Conservation (phyloP, 2,329 filamentous ascomycete genomes). For the Xylaria sp. region DNA sequence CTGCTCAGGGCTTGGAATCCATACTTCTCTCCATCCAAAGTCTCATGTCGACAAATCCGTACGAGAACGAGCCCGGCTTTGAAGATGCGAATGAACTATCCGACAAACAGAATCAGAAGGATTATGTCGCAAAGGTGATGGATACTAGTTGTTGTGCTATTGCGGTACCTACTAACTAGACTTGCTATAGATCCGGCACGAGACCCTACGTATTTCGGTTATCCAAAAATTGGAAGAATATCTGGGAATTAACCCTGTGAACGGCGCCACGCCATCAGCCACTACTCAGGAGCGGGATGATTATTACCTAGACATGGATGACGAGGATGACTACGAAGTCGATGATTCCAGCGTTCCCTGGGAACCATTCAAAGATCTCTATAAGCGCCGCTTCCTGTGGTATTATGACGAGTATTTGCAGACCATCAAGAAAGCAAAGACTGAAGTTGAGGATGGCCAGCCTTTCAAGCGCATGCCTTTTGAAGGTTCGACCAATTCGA, state of each 20-base stretch:
- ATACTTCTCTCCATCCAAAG: conserved; percentile 95
- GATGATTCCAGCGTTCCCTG: conserved; percentile 62
- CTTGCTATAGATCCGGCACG: conserved; percentile 75
- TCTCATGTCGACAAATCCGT: conserved; percentile 90
- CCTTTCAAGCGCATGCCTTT: conserved; percentile 85
- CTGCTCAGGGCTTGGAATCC: conserved; percentile 92
- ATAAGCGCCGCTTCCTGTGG: conserved; percentile 92
- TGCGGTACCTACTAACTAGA: conserved; percentile 26
- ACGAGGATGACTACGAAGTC: conserved; percentile 49
- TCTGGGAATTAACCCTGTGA: conserved; percentile 64
- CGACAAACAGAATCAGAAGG: conserved; percentile 73
- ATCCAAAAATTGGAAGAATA: conserved; percentile 84
- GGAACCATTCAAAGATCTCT: conserved; percentile 86
- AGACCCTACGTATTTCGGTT: conserved; percentile 83
- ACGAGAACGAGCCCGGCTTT: conserved; percentile 94
- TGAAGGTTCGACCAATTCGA: conserved; percentile 73
- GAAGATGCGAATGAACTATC: conserved; percentile 70
- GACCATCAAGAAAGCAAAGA: conserved; percentile 66
- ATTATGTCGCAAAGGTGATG: conserved; percentile 79
- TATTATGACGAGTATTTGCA: conserved; percentile 87
- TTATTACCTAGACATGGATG: conserved; percentile 54
- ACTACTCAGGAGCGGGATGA: conserved; percentile 39
- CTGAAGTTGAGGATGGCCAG: conserved; percentile 64
- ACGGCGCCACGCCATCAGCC: conserved; percentile 46
- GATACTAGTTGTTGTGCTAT: neutral